phyloP scores from a whole-genome alignment of 2,329 filamentous ascomycete species.

The Alternaria infectoria region DNA sequence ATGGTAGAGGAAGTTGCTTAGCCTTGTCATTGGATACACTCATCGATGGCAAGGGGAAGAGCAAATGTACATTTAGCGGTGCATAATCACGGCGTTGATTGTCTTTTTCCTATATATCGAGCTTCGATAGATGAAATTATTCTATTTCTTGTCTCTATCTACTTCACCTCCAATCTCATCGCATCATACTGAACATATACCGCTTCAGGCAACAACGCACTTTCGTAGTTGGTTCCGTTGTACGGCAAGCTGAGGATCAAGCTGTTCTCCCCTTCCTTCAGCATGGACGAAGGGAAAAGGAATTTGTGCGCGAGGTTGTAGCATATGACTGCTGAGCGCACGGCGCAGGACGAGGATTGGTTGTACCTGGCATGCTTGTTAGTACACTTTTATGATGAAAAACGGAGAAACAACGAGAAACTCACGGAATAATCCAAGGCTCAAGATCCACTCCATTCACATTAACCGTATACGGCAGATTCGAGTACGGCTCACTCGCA shows the following conservation, averaged over 20 bases:
- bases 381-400: slow-evolving; percentile 22
- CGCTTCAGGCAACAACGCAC: slow-evolving; percentile 55
- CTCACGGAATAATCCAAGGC: slow-evolving; percentile 64
- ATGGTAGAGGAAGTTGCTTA: slow-evolving; percentile 49
- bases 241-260: slow-evolving; percentile 65
- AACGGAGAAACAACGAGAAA: not conserved
- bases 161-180: slow-evolving; percentile 63
- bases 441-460: slow-evolving; percentile 56
- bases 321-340: slow-evolving; percentile 65
- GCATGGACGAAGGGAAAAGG: slow-evolving; percentile 57
- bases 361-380: slow-evolving; percentile 51
- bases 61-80: not conserved
- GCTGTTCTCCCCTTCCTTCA: slow-evolving; percentile 62
- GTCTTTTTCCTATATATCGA: not conserved
- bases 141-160: slow-evolving; percentile 5
- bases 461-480: slow-evolving; percentile 60
- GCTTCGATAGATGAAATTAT: not conserved
- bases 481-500: slow-evolving; percentile 58
- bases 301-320: slow-evolving; percentile 69
- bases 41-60: not conserved
- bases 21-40: not conserved
- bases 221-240: slow-evolving; percentile 61
- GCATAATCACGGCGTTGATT: slow-evolving; percentile 1
- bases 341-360: slow-evolving; percentile 65
- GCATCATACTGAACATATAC: slow-evolving; percentile 72